Percentiles rank a stretch among this genome's conserved stretches.
Evolutionary conservation across 1,139 yeast species (phyloP).

Genomic region (Eremothecium cymbalariae): DNA sequence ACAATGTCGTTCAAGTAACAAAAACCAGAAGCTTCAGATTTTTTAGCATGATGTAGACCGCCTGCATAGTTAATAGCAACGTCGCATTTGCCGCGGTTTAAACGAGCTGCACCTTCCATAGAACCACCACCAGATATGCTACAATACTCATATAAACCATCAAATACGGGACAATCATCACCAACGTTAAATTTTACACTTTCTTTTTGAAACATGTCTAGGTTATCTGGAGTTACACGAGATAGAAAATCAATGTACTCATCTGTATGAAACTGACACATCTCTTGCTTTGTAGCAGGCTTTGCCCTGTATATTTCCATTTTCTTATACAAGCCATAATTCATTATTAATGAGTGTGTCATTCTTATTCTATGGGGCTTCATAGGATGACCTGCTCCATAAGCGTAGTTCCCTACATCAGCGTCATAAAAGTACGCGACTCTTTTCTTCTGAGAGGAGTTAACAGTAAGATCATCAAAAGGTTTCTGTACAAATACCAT

Average conservation of each 20-base stretch:
- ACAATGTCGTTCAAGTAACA: conserved; percentile 90
- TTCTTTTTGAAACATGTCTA: conserved; percentile 85
- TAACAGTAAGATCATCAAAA: conserved; percentile 50
- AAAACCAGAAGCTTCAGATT: conserved; percentile 91
- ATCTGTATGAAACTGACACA: conserved; percentile 98
- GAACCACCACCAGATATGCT: conserved; percentile 94
- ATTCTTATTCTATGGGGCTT: conserved; percentile 97
- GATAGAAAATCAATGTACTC: conserved; percentile 92
- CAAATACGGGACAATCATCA: conserved; percentile 95
- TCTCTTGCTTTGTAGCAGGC: conserved; percentile 96
- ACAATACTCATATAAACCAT: conserved; percentile 91
- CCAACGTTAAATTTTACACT: conserved; percentile 94
- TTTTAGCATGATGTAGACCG: conserved; percentile 94
- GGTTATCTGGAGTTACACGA: conserved; percentile 88
- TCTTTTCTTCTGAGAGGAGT: conserved; percentile 50
- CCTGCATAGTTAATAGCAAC: conserved; percentile 97
- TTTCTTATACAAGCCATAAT: conserved; percentile 90
- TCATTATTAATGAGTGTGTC: conserved; percentile 97
- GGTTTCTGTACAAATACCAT: conserved; percentile 44
- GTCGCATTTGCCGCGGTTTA: conserved; percentile 89
- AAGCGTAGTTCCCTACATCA: conserved; percentile 95
- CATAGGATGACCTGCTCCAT: conserved; percentile 98
- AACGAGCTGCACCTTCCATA: conserved; percentile 92
- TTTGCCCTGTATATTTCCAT: conserved; percentile 96
- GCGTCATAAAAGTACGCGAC: conserved; percentile 66